Conservation (phyloP, 2,329 filamentous ascomycete species). For the Biscogniauxia marginata region DNA sequence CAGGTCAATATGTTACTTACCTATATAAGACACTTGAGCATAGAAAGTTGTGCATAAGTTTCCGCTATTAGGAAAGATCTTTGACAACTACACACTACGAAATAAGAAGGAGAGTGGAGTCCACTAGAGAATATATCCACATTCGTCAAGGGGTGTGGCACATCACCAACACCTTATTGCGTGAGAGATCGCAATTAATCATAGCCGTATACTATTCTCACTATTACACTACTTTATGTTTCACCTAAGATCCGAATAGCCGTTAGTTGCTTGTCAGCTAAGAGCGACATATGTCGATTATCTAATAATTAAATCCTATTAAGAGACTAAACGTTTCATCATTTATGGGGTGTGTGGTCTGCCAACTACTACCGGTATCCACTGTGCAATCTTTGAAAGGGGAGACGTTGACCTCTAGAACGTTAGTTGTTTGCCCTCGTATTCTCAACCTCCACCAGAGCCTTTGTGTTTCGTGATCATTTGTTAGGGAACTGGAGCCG, state of each 20-base stretch:
- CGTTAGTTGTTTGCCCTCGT: background rate
- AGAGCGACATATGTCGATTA: background rate
- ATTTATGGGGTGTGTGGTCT: background rate
- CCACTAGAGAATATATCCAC: background rate
- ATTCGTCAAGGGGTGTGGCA: background rate
- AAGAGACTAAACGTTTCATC: no score
- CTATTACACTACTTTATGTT: background rate
- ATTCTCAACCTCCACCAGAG: background rate
- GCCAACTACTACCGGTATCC: background rate
- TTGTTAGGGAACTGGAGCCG: background rate
- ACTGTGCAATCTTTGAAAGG: background rate
- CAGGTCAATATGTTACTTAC: background rate
- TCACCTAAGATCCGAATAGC: background rate
- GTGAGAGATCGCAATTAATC: background rate
- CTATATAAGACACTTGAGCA: no score
- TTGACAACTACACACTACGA: background rate
- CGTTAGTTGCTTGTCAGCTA: background rate
- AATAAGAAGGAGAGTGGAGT: background rate
- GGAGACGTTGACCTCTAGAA: background rate
- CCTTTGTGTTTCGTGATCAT: background rate
- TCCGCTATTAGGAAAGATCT: no score
- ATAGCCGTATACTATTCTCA: no score
- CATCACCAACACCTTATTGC: background rate
- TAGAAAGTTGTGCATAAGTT: no score
- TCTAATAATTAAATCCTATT: no score